These are phyloP conservation scores for Alternaria rosae DNA, from an alignment of 2,329 filamentous ascomycete species.

Conservation along the genomic window DNA sequence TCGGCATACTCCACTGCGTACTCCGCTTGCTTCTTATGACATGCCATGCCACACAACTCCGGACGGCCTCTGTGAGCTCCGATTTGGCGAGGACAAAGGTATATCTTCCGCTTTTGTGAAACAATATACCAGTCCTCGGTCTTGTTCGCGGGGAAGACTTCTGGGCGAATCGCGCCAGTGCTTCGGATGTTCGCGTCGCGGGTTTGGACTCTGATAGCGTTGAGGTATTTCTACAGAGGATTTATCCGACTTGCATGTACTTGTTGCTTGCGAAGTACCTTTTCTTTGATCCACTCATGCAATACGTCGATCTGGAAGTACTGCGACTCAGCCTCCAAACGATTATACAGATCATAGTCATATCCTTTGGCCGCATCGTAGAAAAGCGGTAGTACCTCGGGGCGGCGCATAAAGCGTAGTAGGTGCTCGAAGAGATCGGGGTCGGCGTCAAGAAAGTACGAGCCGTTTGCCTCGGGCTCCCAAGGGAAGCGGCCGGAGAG, in stretches of 20 bases:
- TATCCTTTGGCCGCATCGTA: conserved; percentile 40
- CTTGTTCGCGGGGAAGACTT: background rate
- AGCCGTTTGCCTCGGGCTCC: conserved; percentile 30
- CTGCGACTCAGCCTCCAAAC: conserved; percentile 43
- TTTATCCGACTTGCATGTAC: no score
- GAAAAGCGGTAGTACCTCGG: conserved; percentile 39
- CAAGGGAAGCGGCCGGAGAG: conserved; percentile 11
- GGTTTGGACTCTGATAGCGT: conserved; percentile 23
- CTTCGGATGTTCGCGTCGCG: background rate
- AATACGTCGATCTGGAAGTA: conserved; percentile 46
- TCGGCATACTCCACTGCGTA: conserved; percentile 15
- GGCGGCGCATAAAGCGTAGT: conserved; percentile 30
- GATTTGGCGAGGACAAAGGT: conserved; percentile 27
- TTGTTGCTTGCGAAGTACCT: background rate
- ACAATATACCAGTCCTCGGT: conserved; percentile 2
- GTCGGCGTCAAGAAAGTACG: conserved; percentile 52
- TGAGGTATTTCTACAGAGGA: conserved; percentile 31
- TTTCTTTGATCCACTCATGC: conserved; percentile 39
- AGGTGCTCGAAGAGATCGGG: conserved; percentile 42
- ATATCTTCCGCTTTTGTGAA: conserved; percentile 2
- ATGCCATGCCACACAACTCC: background rate
- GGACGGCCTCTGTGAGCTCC: conserved; percentile 5
- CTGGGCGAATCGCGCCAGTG: background rate
- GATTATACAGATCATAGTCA: conserved; percentile 46
- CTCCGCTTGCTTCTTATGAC: background rate